Evolutionary conservation across 2,329 filamentous ascomycete species (phyloP), one percentile per base, ranked within the genome.

Genomic region (Diplodia mutila): DNA sequence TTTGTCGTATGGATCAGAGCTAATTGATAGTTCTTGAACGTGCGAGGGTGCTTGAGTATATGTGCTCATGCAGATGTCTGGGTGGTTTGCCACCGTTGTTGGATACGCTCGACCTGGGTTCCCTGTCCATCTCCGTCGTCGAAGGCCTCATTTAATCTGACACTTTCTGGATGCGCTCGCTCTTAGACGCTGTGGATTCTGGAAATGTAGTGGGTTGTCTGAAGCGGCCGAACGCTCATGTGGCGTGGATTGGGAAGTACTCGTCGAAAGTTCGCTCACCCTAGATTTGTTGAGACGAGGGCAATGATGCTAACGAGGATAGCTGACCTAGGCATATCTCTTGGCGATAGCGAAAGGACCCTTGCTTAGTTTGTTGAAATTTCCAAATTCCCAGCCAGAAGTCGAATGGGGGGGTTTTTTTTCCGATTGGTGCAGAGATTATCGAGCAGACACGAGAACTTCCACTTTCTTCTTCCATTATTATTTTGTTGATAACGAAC

Each of bases 401-500:
- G 37, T 5, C 3, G 4, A 21, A 11, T 21, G 18, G 21, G 9
- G 1, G n/a, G n/a, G n/a, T n/a, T n/a, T n/a, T 39, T 5, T 42
- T 46, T 46, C 8, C n/a, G 42, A 21, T 46, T 21, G n/a, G 16
- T 9, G 16, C 18, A 18, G 6, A 18, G 6, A 42, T 9, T 18
- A 6, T 42, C 18, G 42, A 46, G n/a, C 42, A 46, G 6, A 18
- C 42, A 46, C 3, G 42, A 49, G 4, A 18, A 21, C 21, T 61
- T 51, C 18, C 8, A 32, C 1, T 23, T 51, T 37, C 34, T 63
- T 49, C 29, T 32, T 18, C 29, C 12, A 18, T 48, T 48, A 12
- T n/a, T 29, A 21, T 16, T 12, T 32, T 63, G 34, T 51, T 51
- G 25, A 48, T 51, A 63, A 63, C 21, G 59, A 63, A 63, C 59